These are phyloP conservation scores for Cicer chorassanicum DNA, from an alignment of 306 rosid species.

Conservation along the genomic window DNA sequence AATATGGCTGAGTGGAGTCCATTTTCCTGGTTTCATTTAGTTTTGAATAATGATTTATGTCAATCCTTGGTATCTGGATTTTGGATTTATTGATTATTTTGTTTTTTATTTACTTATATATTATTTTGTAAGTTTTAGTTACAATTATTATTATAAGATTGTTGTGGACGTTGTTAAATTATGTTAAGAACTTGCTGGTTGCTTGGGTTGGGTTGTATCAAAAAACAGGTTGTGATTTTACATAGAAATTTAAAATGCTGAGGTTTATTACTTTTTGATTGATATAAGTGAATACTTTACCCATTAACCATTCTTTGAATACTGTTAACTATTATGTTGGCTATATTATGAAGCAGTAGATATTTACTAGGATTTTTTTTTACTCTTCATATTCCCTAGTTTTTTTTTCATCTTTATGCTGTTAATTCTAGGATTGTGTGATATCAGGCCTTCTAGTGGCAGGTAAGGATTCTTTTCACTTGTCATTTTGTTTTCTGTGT, in stretches of 20 bases:
- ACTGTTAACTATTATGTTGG: neutral
- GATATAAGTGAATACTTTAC: neutral
- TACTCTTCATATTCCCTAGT: neutral
- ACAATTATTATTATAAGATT: neutral
- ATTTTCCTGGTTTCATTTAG: slow-evolving; percentile 24
- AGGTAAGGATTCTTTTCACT: slow-evolving; percentile 3
- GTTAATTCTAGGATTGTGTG: neutral
- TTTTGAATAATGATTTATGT: slow-evolving; percentile 35
- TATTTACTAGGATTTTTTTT: neutral
- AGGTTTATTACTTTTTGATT: slow-evolving; percentile 16
- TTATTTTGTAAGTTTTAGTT: neutral
- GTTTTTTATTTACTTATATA: neutral
- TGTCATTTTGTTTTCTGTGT: slow-evolving; percentile 16
- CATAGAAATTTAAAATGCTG: slow-evolving; percentile 6
- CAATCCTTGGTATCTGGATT: neutral
- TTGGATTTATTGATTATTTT: slow-evolving; percentile 17
- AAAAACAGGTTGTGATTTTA: slow-evolving; percentile 22
- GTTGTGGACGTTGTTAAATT: slow-evolving; percentile 21
- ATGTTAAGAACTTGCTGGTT: slow-evolving; percentile 22
- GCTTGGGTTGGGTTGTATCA: slow-evolving; percentile 1
- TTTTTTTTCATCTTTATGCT: neutral
- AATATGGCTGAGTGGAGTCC: slow-evolving; percentile 2
- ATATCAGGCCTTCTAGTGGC: slow-evolving; percentile 13
- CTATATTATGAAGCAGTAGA: neutral
- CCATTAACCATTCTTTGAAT: slow-evolving; percentile 11